Base-by-base conservation (phyloP, 805 yeast genomes). In the Saturnispora dispora region DNA sequence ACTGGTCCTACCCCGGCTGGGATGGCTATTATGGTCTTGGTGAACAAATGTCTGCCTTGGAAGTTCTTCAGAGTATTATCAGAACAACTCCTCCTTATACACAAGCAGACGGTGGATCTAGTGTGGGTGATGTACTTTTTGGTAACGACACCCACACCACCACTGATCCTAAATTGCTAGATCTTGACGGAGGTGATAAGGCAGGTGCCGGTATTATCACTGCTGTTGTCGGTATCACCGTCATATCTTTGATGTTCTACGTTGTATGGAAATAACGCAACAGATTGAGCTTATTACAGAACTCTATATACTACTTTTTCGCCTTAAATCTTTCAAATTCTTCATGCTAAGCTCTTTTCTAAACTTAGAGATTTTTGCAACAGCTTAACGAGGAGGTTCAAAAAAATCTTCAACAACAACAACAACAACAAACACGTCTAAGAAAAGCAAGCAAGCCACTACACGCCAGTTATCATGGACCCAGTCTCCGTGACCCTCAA, bases 121-220 rank as follows among this genome's bases (percentile, higher is more conserved):
- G 66, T 5, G 36, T 42, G 3, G 90, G 91, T 52, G 74, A 79
- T 63, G 77, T 81, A 11, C 75, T 79, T 33, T 93, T 88, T 11
- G 96, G 96, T 53, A 71, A 78, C 36, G 10, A 22, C 32, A 33
- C 47, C 3, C 28, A 20, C 13, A 71, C 70, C 53, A 58, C 71
- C 9, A 57, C 69, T 8, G 59, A 58, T 18, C 64, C 74, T 51
- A 75, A 78, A 25, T 67, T 77, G 53, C 45, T 65, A 33, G 57
- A 62, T 37, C 66, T 80, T 36, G 66, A 71, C 22, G 56, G 63
- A 0, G 79, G 76, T 8, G 82, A 78, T 57, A 70, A 68, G 50
- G 88, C 84, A 1, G 90, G 88, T 47, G 90, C 89, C 2, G 78
- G 84, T 44, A 72, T 84, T 27, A 76, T 83, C 45, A 84, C 90